phyloP scores from a whole-genome alignment of 768 basidiomycete genomes.

The Kwoniella dejecticola region DNA sequence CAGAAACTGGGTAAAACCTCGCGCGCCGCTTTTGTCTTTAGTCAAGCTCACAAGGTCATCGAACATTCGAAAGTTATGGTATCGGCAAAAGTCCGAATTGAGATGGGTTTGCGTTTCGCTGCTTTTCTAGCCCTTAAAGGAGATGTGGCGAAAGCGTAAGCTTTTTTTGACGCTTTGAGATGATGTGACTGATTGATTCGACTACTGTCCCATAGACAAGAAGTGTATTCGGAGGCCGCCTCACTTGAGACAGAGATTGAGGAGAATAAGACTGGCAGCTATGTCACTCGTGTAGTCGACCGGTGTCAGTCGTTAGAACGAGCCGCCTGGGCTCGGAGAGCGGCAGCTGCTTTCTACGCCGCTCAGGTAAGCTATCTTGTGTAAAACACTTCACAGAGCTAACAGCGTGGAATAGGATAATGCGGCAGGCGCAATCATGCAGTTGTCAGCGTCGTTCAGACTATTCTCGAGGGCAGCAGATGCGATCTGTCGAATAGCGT shows the following conservation, averaged over 20 bases:
- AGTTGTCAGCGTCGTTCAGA: slow-evolving; percentile 70
- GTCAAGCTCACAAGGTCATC: slow-evolving; percentile 20
- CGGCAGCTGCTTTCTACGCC: slow-evolving; percentile 70
- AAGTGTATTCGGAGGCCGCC: slow-evolving; percentile 45
- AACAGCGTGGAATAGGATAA: slow-evolving; percentile 62
- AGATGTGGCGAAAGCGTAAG: slow-evolving; percentile 59
- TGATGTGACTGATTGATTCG: not conserved
- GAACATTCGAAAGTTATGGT: slow-evolving; percentile 14
- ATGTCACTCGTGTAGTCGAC: slow-evolving; percentile 63
- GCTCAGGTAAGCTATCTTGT: slow-evolving; percentile 60
- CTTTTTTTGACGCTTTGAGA: slow-evolving; percentile 43
- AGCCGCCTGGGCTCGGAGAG: slow-evolving; percentile 70
- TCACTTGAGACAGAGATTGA: slow-evolving; percentile 59
- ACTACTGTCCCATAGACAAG: not conserved
- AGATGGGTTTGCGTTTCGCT: slow-evolving; percentile 64
- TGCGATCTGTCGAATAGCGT: slow-evolving; percentile 63
- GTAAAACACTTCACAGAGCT: not conserved
- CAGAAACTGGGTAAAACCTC: slow-evolving; percentile 71
- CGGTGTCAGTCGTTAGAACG: slow-evolving; percentile 67
- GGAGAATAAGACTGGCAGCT: slow-evolving; percentile 60
- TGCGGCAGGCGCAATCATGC: slow-evolving; percentile 62
- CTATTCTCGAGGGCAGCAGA: slow-evolving; percentile 80
- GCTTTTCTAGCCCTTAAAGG: slow-evolving; percentile 26
- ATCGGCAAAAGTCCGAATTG: slow-evolving; percentile 55
- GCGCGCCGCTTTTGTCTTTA: slow-evolving; percentile 69